Evolutionary conservation across 257 asterid species (phyloP).

Genomic region (Plantago major): DNA sequence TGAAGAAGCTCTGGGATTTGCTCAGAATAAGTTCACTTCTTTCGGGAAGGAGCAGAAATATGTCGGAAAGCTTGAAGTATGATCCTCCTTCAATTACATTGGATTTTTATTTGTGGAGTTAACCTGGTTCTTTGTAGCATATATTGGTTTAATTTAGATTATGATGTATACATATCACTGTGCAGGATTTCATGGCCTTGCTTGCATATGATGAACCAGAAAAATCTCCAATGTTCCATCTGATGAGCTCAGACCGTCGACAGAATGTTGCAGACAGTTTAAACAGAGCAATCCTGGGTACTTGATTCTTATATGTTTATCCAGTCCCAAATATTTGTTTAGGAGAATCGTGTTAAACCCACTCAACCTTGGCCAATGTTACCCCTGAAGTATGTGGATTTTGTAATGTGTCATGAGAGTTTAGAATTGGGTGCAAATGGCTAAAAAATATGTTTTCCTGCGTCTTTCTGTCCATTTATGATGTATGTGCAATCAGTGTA

Average conservation of each 20-base stretch:
- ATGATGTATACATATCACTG: conserved; percentile 4
- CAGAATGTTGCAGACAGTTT: conserved; percentile 79
- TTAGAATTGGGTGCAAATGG: no score
- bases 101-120: neutral
- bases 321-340: neutral
- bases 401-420: no score
- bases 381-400: no score
- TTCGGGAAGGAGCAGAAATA: conserved; percentile 74
- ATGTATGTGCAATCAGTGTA: neutral
- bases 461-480: neutral
- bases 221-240: conserved; percentile 89
- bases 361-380: no score
- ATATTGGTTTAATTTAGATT: conserved; percentile 9
- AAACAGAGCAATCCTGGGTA: conserved; percentile 86
- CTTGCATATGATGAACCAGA: conserved; percentile 94
- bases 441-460: neutral
- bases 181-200: conserved; percentile 80
- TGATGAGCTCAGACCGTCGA: conserved; percentile 66
- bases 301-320: conserved; percentile 2
- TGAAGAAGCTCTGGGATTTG: conserved; percentile 85
- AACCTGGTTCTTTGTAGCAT: conserved; percentile 5
- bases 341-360: no score
- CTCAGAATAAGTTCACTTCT: conserved; percentile 67
- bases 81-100: conserved; percentile 20
- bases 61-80: conserved; percentile 71